Conservation (phyloP, 1,139 yeast species). For the Komagataea norvegica region DNA sequence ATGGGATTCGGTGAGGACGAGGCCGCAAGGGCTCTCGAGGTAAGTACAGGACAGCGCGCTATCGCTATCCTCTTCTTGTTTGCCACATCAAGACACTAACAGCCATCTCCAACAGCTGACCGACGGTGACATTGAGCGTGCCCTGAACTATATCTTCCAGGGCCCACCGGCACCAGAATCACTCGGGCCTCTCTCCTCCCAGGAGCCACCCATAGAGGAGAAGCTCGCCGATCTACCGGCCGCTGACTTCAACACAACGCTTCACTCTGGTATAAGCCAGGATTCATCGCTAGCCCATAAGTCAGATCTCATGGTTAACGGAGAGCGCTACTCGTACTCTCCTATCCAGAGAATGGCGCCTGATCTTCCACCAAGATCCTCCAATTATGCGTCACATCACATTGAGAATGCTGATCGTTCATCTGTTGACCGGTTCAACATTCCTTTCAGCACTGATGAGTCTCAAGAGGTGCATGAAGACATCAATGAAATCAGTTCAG, state of each 20-base stretch:
- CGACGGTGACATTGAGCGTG: slow-evolving; percentile 40
- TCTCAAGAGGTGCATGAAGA: background rate
- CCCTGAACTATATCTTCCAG: slow-evolving; percentile 46
- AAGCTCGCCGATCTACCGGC: too few species aligned
- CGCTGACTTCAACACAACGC: too few species aligned
- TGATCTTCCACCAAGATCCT: background rate
- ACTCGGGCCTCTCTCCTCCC: too few species aligned
- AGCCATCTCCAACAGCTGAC: slow-evolving; percentile 4
- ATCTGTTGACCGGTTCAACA: background rate
- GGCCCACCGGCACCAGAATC: slow-evolving; percentile 2
- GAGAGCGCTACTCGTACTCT: too few species aligned
- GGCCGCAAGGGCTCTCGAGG: slow-evolving; percentile 30
- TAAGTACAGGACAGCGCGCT: slow-evolving; percentile 12
- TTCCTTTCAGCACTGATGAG: background rate
- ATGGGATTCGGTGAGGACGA: slow-evolving; percentile 56
- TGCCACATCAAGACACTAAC: background rate
- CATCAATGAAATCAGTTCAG: slow-evolving; percentile 1
- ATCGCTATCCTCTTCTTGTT: background rate
- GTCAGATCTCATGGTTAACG: too few species aligned
- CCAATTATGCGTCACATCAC: slow-evolving; percentile 17
- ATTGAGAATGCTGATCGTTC: background rate
- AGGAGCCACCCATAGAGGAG: too few species aligned
- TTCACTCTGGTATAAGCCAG: too few species aligned
- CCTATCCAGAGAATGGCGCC: too few species aligned
- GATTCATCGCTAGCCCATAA: too few species aligned